These are phyloP conservation scores for Russula brevipes DNA, from an alignment of 768 basidiomycete species.

Conservation along the genomic window DNA sequence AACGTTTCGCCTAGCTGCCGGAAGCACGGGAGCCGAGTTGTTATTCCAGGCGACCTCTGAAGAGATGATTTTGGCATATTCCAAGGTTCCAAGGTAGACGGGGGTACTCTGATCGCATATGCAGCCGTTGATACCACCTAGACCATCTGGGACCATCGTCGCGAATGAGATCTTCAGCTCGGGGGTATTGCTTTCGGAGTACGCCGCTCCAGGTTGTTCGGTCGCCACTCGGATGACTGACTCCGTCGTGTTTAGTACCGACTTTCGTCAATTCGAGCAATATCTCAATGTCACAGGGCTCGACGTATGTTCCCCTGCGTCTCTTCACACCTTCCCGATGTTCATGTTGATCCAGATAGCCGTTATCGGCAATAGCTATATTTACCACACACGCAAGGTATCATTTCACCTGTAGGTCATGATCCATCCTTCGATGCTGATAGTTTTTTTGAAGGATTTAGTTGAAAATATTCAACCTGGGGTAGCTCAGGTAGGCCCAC, in stretches of 20 bases:
- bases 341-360: slow-evolving; percentile 57
- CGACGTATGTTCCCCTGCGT: slow-evolving; percentile 51
- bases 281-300: slow-evolving; percentile 89
- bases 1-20: slow-evolving; percentile 54
- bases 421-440: neutral
- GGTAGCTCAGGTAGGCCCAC: slow-evolving; percentile 48
- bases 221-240: slow-evolving; percentile 4
- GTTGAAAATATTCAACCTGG: slow-evolving; percentile 83
- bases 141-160: slow-evolving; percentile 83
- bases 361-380: slow-evolving; percentile 84
- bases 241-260: slow-evolving; percentile 53
- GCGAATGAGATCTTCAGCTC: slow-evolving; percentile 93
- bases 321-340: neutral
- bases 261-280: slow-evolving; percentile 89
- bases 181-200: slow-evolving; percentile 89
- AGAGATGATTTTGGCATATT: slow-evolving; percentile 90
- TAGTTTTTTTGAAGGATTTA: slow-evolving; percentile 45
- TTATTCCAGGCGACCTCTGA: slow-evolving; percentile 95
- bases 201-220: slow-evolving; percentile 26
- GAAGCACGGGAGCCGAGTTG: slow-evolving; percentile 79
- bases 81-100: slow-evolving; percentile 67
- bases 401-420: slow-evolving; percentile 1
- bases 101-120: neutral
- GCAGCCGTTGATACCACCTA: slow-evolving; percentile 25
- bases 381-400: slow-evolving; percentile 90